Conservation (phyloP, 768 basidiomycete species). For the Tulasnella sp. region DNA sequence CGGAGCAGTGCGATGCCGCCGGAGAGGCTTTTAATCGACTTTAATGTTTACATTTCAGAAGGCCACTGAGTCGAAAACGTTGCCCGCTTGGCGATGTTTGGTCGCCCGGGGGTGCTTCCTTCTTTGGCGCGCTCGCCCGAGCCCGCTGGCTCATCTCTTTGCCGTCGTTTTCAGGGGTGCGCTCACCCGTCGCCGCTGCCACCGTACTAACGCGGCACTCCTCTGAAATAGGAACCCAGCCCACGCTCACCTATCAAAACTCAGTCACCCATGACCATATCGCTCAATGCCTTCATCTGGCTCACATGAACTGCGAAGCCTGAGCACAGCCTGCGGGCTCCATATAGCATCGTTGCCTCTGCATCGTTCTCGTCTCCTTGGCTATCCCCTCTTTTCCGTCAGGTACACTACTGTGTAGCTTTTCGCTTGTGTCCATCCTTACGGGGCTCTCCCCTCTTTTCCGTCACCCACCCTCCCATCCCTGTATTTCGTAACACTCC, state of each 20-base stretch:
- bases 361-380: background rate
- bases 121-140: background rate
- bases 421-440: background rate
- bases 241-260: background rate
- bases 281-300: background rate
- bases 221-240: background rate
- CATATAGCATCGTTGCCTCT: background rate
- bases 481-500: background rate
- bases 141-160: background rate
- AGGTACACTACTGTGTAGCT: background rate
- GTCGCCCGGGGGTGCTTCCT: background rate
- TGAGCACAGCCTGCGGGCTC: conserved; percentile 1
- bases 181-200: background rate
- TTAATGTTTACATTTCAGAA: conserved; percentile 1
- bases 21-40: background rate
- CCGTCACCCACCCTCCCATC: background rate
- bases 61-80: background rate
- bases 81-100: conserved; percentile 1
- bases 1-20: too few relatives aligned
- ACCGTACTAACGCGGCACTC: background rate
- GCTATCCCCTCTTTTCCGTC: background rate
- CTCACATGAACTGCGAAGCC: background rate
- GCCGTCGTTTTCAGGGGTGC: background rate
- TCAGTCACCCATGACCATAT: too few relatives aligned
- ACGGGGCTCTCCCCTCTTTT: conserved; percentile 6